A percentile compares a stretch with the other conserved stretches of the same genome.
These are phyloP conservation scores for Fraxinus quadrangulata DNA, from an alignment of 257 asterid genomes.

Conservation along the genomic window DNA sequence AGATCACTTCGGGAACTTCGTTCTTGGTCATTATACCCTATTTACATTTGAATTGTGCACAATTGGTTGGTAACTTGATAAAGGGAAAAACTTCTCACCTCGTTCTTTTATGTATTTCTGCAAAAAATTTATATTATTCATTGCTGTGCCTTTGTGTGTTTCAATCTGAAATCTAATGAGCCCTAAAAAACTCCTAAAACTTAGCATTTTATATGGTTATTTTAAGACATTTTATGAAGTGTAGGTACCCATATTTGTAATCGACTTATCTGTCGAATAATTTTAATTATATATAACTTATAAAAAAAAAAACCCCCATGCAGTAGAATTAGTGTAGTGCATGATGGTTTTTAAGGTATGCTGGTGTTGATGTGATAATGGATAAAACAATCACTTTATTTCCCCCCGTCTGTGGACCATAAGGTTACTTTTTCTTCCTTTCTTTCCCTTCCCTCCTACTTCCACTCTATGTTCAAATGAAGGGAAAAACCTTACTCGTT, in stretches of 20 bases:
- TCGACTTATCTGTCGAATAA: background rate
- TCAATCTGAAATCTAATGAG: background rate
- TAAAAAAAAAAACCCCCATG: background rate
- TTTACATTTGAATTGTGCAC: too few species aligned
- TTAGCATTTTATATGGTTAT: background rate
- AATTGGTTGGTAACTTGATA: too few species aligned
- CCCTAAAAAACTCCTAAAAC: background rate
- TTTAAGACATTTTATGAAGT: background rate
- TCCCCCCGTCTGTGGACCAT: background rate
- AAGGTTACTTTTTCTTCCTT: background rate
- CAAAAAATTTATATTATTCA: too few species aligned
- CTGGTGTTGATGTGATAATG: background rate
- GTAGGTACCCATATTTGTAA: background rate
- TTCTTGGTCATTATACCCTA: too few species aligned
- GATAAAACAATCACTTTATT: background rate
- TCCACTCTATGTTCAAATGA: background rate
- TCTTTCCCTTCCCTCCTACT: background rate
- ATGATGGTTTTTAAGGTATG: background rate
- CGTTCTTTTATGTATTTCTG: background rate
- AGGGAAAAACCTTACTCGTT: background rate
- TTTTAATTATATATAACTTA: background rate
- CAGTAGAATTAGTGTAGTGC: background rate
- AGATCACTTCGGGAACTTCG: too few species aligned
- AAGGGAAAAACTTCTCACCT: background rate
- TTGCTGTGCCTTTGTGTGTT: background rate